Base-by-base conservation (phyloP, 2,329 filamentous ascomycete genomes). In the Teratosphaeria viscida region DNA sequence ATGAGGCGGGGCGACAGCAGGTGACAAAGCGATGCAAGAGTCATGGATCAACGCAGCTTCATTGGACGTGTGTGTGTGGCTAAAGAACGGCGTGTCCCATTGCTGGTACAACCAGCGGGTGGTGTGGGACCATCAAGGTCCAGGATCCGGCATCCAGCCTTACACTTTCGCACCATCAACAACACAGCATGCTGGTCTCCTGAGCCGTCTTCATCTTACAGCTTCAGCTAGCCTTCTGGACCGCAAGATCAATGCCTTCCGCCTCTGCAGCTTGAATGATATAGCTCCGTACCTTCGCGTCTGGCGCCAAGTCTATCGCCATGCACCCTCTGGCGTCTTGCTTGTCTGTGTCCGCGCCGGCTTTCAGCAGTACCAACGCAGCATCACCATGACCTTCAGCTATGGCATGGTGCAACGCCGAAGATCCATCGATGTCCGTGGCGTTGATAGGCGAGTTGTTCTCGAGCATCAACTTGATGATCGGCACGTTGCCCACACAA, bases 401-500 rank as follows among this genome's bases (percentile, higher is more conserved):
- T 64, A 92, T 77, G 12, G 89, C 77, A 71, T 99, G 94, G 75
- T 99, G 94, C 68, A 99, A 78, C 3, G 94, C 87, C 27, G 94
- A 97, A 72, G 89, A 85, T 0, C 92, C 92, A 65, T 90, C 85
- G 39, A 79, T 78, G 76, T 99, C 94, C 2, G 87, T 86, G 2
- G 90, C 86, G 73, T 96, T 90, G 27, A 97, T 71, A 0, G 92
- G 92, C 64, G 90, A 95, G 63, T 80, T 82, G 65, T 89, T 83
- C 68, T 89, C 84, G 16, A 96, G 77, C 14, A 99, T 77, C 43
- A 95, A 76, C 67, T 85, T 88, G 55, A 95, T 80, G 77, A 99
- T 90, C 5, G 92, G 91, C n/a, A 88, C 83, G 3, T 88, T 92
- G 6, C 95, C 95, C 3, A 91, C 84, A 2, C 94, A 92, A 0